Percentiles rank a stretch among this genome's conserved stretches.
These are phyloP conservation scores for Bimuria novae-zelandiae DNA, from an alignment of 2,329 filamentous ascomycete species.

Conservation along the genomic window DNA sequence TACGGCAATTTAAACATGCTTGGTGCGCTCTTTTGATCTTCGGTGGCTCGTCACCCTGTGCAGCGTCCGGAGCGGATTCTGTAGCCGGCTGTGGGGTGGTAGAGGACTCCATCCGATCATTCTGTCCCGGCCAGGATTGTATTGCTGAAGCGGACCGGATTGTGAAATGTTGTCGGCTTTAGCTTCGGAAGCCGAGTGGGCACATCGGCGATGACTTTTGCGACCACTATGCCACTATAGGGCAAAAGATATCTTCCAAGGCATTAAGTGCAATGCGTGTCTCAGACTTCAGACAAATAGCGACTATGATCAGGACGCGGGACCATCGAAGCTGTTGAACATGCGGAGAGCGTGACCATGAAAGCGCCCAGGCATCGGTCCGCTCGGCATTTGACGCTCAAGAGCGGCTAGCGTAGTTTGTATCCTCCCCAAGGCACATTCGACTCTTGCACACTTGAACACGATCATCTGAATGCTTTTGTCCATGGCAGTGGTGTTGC, in stretches of 20 bases:
- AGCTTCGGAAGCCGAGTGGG: constrained; percentile 2
- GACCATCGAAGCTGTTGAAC: background rate
- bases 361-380: background rate
- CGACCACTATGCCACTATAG: background rate
- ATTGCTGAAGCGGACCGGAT: constrained; percentile 13
- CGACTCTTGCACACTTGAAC: no score
- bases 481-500: background rate
- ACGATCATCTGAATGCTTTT: background rate
- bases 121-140: constrained; percentile 13
- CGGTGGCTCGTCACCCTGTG: constrained; percentile 15
- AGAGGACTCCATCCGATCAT: constrained; percentile 25
- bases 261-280: background rate
- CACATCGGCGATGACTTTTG: constrained; percentile 1
- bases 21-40: constrained; percentile 33
- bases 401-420: background rate
- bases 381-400: constrained; percentile 7
- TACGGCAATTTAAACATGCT: constrained; percentile 43
- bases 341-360: background rate
- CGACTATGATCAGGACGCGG: background rate
- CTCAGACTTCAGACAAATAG: background rate
- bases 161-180: constrained; percentile 11
- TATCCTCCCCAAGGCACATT: no score
- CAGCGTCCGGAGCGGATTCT: constrained; percentile 6
- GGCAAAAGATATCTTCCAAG: background rate
- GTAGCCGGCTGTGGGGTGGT: constrained; percentile 16